Base-by-base conservation (phyloP, 768 basidiomycete species). In the Leucogyrophana mollusca region DNA sequence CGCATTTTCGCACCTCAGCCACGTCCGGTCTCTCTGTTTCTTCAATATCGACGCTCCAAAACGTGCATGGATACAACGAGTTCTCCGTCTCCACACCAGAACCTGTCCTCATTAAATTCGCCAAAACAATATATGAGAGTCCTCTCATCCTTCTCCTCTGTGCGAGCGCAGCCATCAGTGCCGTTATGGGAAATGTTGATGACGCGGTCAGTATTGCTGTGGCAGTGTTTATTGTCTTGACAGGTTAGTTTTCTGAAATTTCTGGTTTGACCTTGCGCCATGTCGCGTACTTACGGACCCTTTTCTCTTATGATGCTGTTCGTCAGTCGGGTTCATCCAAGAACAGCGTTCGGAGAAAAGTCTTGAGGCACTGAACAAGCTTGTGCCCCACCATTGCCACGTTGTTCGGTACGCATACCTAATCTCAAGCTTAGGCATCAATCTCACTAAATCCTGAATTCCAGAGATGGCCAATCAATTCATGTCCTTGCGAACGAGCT, bases 321-420 rank as follows among this genome's bases (percentile, higher is more conserved):
- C 4, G 45, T 38, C 52, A 77, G 94, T 98, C 52, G 95, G 92
- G 9, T 98, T 97, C 59, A 83, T 98, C 23, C 94, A 98, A 66
- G 94, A 98, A 65, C 83, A 88, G 50, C 78, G 94, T 24, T 97
- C 95, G 1, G 94, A 97, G 62, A 85, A 96, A 68, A 92, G 90
- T 49, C 73, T 98, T 21, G 93, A 96, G 66, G 92, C 94, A 0
- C 74, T 98, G 25, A 96, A 94, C 72, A 96, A 94, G 66, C 86
- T 98, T 34, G 94, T 98, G 17, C 94, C 94, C 0, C 94, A 98
- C 64, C 92, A 95, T 62, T 95, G 93, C 61, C 92, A 94, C 60
- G 83, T 96, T 50, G 74, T 89, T 44, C 87, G 94, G 68, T 73
- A 49, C 17, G 65, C 49, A 14, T 14, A 39, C 25, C 17, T 32